Base-by-base conservation (phyloP, 352 stramenopile genomes). In the Phytophthora syringae region DNA sequence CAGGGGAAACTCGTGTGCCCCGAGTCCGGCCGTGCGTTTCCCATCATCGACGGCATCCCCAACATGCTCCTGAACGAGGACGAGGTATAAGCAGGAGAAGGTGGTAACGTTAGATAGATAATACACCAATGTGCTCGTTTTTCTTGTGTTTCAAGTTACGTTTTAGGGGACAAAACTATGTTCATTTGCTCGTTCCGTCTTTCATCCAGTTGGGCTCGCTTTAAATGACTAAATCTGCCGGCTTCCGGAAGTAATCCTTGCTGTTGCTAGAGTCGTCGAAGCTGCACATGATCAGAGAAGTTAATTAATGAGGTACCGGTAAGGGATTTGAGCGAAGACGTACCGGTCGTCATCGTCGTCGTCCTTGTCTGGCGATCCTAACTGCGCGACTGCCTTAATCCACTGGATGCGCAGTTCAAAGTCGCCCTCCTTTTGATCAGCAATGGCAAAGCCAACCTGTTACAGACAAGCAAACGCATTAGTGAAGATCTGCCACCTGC, bases 11-110 rank as follows among this genome's bases (percentile, higher is more conserved):
- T 99, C 30, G 70, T 99, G 11, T 99, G 98, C 67, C 97, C 97
- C 13, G 94, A 99, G 82, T 98, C 97, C 15, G 95, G 94, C 25
- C 88, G 97, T 15, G 90, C 93, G 53, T 99, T 99, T 78, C 89
- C 94, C 18, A 97, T 99, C 52, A 91, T 98, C 49, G 93, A 99
- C 56, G 88, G 95, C 58, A 99, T 99, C 72, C 96, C 97, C 7
- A 99, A 99, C 82, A 99, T 99, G 96, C 89, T 99, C 40, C 64
- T 97, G 61, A 86, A 88, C 48, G 89, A 97, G 64, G 89, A 97
- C 60, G 89, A 97, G 68, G 86, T 97, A n/a, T 97, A 86, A 73
- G 30, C 16, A 13, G 21, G n/a, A 16, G 3, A 30, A 16, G 34
- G 21, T 5, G 7, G 36, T n/a, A n/a, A n/a, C n/a, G n/a, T n/a